Evolutionary conservation across 202 grass and related monocot genomes (phyloP), one percentile per base, ranked within the genome.

Genomic region (Elaeis oleifera): DNA sequence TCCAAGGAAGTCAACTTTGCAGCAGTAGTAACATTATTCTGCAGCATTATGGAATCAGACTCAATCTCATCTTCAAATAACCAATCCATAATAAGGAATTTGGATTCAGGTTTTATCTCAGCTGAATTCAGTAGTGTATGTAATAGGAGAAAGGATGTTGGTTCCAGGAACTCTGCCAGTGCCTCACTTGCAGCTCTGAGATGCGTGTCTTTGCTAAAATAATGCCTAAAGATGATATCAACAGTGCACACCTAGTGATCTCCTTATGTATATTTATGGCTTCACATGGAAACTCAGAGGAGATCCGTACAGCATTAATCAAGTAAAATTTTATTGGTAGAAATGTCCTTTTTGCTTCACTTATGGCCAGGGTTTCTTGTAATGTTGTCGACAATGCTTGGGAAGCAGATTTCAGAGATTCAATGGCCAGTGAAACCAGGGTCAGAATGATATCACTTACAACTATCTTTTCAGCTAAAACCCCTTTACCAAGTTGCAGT

Each of bases 301-400:
- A 96, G 68, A 96, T 83, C 64, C 87, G 77, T 56, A 89, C 71
- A 80, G 84, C 81, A 85, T 96, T 96, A 64, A 91, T 91, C 59
- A 96, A 62, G 81, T 85, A 96, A 84, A 91, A 91, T 53, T 89
- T 96, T 68, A 96, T 96, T 62, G 87, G 92, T 74, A 96, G 76
- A 69, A 91, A 83, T 58, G 84, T 68, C 69, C 92, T 89, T 89
- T 79, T 96, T 58, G 87, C 87, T 72, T 89, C 92, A 80, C 87
- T 48, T 25, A 36, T 66, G 71, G 74, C 74, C 29, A 83, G 50
- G 65, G 61, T 28, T 68, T 73, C 71, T 61, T 70, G 50, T 68
- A 72, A 65, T 2, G 61, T 44, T 11, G 19, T 16, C 39, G 56
- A 71, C 87, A 81, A 89, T 79, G 57, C 67, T 71, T 91, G 72